Conservation (phyloP, 441 rosid genomes). For the Erodium trifolium region DNA sequence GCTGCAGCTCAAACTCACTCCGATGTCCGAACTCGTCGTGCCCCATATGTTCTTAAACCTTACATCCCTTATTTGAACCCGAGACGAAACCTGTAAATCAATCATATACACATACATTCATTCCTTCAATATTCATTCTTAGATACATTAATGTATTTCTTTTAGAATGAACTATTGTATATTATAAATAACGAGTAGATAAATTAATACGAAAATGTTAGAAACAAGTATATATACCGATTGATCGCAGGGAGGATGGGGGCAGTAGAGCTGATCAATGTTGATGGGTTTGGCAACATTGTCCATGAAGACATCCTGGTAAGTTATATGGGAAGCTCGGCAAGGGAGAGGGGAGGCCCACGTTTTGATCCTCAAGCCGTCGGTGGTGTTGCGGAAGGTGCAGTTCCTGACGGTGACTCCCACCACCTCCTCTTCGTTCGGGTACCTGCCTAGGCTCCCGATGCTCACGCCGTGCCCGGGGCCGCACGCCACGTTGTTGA, state of each 20-base stretch:
- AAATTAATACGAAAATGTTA: no score
- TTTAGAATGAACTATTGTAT: no score
- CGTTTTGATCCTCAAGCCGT: slow-evolving; percentile 43
- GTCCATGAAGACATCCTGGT: slow-evolving; percentile 30
- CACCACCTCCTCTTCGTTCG: slow-evolving; percentile 27
- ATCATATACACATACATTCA: no score
- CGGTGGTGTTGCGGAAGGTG: slow-evolving; percentile 25
- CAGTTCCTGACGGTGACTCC: slow-evolving; percentile 30
- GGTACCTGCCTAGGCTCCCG: slow-evolving; percentile 37
- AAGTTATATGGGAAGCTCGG: slow-evolving; percentile 24
- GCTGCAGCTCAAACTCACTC: slow-evolving; percentile 43
- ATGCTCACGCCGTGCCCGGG: slow-evolving; percentile 46
- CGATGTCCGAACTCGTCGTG: slow-evolving; percentile 31
- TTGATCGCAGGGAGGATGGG: slow-evolving; percentile 23
- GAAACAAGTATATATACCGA: slow-evolving; percentile 9
- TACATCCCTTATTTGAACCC: slow-evolving; percentile 40
- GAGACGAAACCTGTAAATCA: slow-evolving; percentile 17
- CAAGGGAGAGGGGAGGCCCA: slow-evolving; percentile 29
- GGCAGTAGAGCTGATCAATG: slow-evolving; percentile 30
- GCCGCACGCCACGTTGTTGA: slow-evolving; percentile 27
- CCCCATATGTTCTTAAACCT: slow-evolving; percentile 48
- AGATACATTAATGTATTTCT: no score
- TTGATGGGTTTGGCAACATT: slow-evolving; percentile 36
- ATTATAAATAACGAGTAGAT: no score
- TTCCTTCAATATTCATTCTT: no score